Conservation (phyloP, 2,329 filamentous ascomycete species). For the Fusarium hostae region DNA sequence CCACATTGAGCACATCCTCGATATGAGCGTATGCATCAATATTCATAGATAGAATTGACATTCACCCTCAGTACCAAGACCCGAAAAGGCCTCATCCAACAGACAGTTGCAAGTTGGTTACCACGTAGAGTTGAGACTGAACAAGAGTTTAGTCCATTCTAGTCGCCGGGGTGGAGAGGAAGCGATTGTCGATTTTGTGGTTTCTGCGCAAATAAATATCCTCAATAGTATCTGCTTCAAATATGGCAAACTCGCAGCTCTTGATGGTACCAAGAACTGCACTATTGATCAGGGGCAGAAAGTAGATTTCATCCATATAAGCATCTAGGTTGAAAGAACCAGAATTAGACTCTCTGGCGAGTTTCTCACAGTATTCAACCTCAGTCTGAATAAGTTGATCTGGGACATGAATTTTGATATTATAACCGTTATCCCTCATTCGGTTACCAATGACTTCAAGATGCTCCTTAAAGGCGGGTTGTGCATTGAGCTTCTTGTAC, state of each 20-base stretch:
- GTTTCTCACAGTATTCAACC: fast-evolving
- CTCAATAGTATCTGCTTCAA: fast-evolving
- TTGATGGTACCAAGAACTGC: neutral
- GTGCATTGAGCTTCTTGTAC: no score
- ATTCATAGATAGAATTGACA: neutral
- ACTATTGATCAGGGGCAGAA: neutral
- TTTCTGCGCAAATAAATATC: neutral
- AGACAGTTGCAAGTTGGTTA: no score
- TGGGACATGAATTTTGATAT: neutral
- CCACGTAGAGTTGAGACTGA: neutral
- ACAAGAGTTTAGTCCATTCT: neutral
- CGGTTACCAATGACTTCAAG: neutral
- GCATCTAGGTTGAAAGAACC: neutral
- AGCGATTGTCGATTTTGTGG: neutral
- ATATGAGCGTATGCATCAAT: neutral
- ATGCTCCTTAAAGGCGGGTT: neutral
- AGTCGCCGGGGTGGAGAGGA: fast-evolving
- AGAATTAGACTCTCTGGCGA: neutral
- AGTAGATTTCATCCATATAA: fast-evolving
- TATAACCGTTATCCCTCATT: neutral
- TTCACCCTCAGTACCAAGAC: no score
- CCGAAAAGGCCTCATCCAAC: fast-evolving
- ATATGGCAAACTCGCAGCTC: neutral
- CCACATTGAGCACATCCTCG: neutral
- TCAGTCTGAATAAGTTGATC: fast-evolving